Evolutionary conservation across 129 eudicot genomes (phyloP).

Genomic region (Ambrosia trifida): DNA sequence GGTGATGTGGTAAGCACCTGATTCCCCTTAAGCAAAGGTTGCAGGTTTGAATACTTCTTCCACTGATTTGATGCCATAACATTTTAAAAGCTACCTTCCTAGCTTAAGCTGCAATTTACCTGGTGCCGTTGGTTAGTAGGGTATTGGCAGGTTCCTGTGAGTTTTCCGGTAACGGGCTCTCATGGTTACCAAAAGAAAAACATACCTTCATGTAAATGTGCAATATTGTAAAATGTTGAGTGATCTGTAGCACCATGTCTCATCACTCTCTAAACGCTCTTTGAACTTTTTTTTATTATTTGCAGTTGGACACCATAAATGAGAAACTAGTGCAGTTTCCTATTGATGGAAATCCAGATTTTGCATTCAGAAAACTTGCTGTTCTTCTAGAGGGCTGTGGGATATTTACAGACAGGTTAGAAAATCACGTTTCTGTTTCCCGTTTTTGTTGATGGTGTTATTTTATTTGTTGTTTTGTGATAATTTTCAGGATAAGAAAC

Average conservation of each 20-base stretch:
- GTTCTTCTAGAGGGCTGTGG: slow-evolving; percentile 61
- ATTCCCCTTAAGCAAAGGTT: too few relatives aligned
- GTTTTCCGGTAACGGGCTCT: too few relatives aligned
- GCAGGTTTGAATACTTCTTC: too few relatives aligned
- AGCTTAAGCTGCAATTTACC: too few relatives aligned
- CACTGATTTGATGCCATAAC: too few relatives aligned
- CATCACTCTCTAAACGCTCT: neutral
- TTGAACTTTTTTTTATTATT: slow-evolving; percentile 23
- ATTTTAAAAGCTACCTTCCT: too few relatives aligned
- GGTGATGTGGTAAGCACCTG: too few relatives aligned
- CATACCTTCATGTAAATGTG: neutral
- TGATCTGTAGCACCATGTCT: slow-evolving; percentile 8
- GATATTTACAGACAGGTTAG: slow-evolving; percentile 67
- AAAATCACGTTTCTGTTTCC: slow-evolving; percentile 12
- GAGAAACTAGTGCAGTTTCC: slow-evolving; percentile 62
- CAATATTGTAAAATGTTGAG: neutral
- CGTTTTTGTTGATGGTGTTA: slow-evolving; percentile 2
- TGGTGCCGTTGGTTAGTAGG: too few relatives aligned
- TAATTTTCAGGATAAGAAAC: slow-evolving; percentile 62
- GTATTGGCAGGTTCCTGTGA: too few relatives aligned
- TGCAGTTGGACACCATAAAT: slow-evolving; percentile 81
- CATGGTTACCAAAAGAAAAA: too few relatives aligned
- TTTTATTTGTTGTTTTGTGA: slow-evolving; percentile 22
- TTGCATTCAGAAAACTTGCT: slow-evolving; percentile 69
- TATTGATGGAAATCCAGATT: slow-evolving; percentile 27